Evolutionary conservation across 1,139 yeast genomes (phyloP).

Genomic region (Yamadazyma diospyri): DNA sequence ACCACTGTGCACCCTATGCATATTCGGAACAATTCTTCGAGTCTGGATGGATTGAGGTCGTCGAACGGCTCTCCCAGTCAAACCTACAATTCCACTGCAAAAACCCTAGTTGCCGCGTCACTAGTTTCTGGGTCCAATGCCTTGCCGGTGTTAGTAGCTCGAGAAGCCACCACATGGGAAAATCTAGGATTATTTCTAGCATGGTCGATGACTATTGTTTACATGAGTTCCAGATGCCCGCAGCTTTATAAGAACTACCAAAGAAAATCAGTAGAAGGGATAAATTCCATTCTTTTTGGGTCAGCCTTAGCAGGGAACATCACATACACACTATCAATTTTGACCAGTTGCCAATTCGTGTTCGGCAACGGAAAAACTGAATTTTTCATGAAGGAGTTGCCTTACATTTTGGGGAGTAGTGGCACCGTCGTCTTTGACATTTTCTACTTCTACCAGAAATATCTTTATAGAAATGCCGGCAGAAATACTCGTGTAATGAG

Average conservation of each 20-base stretch:
- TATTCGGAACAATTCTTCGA: conserved; percentile 10
- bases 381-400: conserved; percentile 68
- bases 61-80: conserved; percentile 17
- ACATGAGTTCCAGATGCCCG: conserved; percentile 79
- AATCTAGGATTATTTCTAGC: conserved; percentile 58
- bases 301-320: conserved; percentile 79
- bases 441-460: conserved; percentile 66
- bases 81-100: conserved; percentile 24
- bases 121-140: conserved; percentile 24
- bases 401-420: conserved; percentile 80
- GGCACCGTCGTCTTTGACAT: conserved; percentile 83
- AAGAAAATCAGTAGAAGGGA: conserved; percentile 79
- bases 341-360: conserved; percentile 47
- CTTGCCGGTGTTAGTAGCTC: conserved; percentile 11
- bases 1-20: conserved; percentile 13
- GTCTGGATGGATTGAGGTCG: conserved; percentile 11
- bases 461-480: conserved; percentile 30
- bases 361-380: conserved; percentile 29
- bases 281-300: conserved; percentile 73
- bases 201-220: conserved; percentile 77
- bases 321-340: conserved; percentile 74
- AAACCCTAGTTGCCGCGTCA: conserved; percentile 18
- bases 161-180: conserved; percentile 7
- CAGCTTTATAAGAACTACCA: conserved; percentile 73
- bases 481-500: conserved; percentile 24